These are phyloP conservation scores for Candida maesae DNA, from an alignment of 805 yeast species.

Conservation along the genomic window DNA sequence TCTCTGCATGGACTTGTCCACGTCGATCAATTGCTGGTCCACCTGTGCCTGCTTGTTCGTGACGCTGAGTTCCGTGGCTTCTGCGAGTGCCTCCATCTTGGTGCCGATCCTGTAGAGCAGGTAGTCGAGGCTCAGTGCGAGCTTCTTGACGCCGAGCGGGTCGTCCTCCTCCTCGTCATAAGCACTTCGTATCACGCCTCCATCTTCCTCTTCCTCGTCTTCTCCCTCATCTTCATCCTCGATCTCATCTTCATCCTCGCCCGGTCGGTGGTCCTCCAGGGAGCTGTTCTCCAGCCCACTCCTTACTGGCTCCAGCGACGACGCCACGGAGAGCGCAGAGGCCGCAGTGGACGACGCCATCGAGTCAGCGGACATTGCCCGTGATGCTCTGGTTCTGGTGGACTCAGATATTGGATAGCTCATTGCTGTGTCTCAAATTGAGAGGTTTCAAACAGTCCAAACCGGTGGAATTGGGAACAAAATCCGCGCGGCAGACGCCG, in stretches of 20 bases:
- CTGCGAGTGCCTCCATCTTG: conserved; percentile 45
- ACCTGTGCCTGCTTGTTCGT: conserved; percentile 24
- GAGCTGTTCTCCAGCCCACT: neutral
- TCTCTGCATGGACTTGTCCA: conserved; percentile 39
- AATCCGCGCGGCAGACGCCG: no score
- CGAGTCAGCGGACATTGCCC: conserved; percentile 4
- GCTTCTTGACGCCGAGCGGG: conserved; percentile 56
- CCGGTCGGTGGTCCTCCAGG: neutral
- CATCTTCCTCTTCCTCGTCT: conserved; percentile 3
- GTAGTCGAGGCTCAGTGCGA: conserved; percentile 63
- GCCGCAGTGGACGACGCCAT: neutral
- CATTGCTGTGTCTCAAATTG: no score
- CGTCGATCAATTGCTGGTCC: conserved; percentile 23
- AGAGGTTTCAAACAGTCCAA: no score
- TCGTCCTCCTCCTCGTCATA: conserved; percentile 41
- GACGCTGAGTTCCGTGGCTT: conserved; percentile 33
- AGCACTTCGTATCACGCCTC: neutral
- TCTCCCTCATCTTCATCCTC: neutral
- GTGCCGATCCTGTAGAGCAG: conserved; percentile 59
- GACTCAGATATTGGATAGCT: no score
- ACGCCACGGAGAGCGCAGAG: neutral
- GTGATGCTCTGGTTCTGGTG: no score
- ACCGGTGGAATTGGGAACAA: no score
- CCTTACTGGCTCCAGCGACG: conserved; percentile 1
- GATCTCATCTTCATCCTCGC: conserved; percentile 3